Percentiles rank a stretch among this genome's conserved stretches.
phyloP scores from a whole-genome alignment of 73 alveolate species.

The Loxodes magnus region DNA sequence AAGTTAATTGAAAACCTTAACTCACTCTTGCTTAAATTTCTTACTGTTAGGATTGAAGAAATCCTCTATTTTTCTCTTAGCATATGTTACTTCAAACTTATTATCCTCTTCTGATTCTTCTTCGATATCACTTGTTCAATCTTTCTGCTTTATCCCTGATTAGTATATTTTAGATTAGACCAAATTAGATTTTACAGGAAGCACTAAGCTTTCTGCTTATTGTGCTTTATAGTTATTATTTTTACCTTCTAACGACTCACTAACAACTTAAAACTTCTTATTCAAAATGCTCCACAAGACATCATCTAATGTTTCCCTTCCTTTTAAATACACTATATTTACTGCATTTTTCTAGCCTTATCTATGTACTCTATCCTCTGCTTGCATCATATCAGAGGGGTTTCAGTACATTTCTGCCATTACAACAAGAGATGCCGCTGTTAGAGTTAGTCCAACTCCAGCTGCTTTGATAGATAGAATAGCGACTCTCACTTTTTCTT shows the following conservation, averaged over 20 bases:
- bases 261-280: slow-evolving; percentile 61
- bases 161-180: no score
- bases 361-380: slow-evolving; percentile 96
- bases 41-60: no score
- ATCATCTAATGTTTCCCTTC: slow-evolving; percentile 69
- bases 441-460: slow-evolving; percentile 80
- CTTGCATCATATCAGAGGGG: slow-evolving; percentile 88
- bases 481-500: slow-evolving; percentile 55
- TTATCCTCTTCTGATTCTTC: no score
- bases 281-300: slow-evolving; percentile 57
- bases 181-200: no score
- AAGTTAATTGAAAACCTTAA: no score
- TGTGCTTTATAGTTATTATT: no score
- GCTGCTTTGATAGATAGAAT: slow-evolving; percentile 69
- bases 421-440: slow-evolving; percentile 80
- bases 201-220: no score
- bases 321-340: slow-evolving; percentile 71
- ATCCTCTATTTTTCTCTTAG: no score
- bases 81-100: no score
- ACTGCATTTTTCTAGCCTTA: slow-evolving; percentile 79
- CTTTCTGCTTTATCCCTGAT: no score
- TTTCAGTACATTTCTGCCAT: slow-evolving; percentile 93
- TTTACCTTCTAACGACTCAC: slow-evolving; percentile 69
- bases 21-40: no score
- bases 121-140: no score